Evolutionary conservation across 164 flowering plant genomes (phyloP).

Genomic region (Cinnamomum micranthum): DNA sequence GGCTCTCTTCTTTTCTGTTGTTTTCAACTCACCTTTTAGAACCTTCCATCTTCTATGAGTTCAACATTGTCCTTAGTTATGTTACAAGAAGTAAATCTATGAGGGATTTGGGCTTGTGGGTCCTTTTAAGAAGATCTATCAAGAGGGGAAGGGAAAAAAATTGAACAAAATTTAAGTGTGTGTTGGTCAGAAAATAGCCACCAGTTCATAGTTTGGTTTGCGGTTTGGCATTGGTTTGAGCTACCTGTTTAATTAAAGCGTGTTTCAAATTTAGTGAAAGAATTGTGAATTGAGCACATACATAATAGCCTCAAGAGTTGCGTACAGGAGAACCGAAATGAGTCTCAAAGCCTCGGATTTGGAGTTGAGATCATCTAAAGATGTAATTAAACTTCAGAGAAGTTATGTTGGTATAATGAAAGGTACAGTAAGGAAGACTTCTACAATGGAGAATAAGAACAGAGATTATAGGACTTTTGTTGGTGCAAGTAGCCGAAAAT

Average conservation of each 20-base stretch:
- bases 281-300: not conserved
- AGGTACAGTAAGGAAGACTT: conserved; percentile 15
- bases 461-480: conserved; percentile 23
- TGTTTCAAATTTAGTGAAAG: not conserved
- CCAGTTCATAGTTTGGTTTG: not conserved
- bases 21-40: not conserved
- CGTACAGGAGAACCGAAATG: conserved; percentile 7
- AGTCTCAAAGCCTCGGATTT: conserved; percentile 16
- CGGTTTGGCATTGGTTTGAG: not conserved
- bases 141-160: not conserved
- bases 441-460: conserved; percentile 8
- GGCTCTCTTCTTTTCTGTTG: not conserved
- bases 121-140: not conserved
- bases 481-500: conserved; percentile 22
- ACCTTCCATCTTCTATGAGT: not conserved
- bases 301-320: not conserved
- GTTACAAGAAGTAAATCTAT: not conserved
- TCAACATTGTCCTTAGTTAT: not conserved
- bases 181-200: not conserved
- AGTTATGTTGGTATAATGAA: conserved; percentile 24
- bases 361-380: conserved; percentile 14
- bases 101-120: not conserved
- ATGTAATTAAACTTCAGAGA: conserved; percentile 17
- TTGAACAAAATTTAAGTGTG: not conserved
- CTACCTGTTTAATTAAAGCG: not conserved